Conservation (phyloP, 306 rosid species). For the Ceratonia siliqua region DNA sequence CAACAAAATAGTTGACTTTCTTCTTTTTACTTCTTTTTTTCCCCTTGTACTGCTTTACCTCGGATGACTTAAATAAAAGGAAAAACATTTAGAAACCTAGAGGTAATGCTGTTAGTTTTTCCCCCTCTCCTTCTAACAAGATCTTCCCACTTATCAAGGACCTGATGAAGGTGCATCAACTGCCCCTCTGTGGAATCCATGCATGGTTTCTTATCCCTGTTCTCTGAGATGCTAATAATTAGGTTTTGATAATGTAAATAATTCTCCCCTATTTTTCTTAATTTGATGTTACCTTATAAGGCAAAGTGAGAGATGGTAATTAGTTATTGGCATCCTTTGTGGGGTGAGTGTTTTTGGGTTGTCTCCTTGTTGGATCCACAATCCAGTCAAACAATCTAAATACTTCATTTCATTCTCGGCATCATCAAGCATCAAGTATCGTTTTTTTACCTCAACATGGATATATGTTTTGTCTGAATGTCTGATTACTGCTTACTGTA, state of each 20-base stretch:
- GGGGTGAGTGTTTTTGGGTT: neutral
- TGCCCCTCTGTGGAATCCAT: neutral
- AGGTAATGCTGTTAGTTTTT: neutral
- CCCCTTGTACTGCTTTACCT: neutral
- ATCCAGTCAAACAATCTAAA: neutral
- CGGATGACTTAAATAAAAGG: neutral
- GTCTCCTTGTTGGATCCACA: neutral
- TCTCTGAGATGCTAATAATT: neutral
- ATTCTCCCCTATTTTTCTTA: neutral
- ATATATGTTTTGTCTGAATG: neutral
- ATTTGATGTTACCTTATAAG: neutral
- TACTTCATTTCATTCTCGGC: neutral
- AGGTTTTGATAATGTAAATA: neutral
- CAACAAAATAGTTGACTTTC: neutral
- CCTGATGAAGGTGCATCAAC: neutral
- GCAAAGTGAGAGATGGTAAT: neutral
- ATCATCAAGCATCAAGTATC: neutral
- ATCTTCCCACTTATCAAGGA: neutral
- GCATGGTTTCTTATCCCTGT: neutral
- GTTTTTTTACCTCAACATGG: neutral
- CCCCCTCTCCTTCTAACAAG: neutral
- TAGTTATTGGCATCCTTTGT: neutral
- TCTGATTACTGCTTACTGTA: neutral
- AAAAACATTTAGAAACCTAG: neutral
- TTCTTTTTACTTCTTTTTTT: neutral